Percentiles rank a stretch among this genome's conserved stretches.
These are phyloP conservation scores for Fraxinus baroniana DNA, from an alignment of 305 asterid genomes.

Conservation along the genomic window DNA sequence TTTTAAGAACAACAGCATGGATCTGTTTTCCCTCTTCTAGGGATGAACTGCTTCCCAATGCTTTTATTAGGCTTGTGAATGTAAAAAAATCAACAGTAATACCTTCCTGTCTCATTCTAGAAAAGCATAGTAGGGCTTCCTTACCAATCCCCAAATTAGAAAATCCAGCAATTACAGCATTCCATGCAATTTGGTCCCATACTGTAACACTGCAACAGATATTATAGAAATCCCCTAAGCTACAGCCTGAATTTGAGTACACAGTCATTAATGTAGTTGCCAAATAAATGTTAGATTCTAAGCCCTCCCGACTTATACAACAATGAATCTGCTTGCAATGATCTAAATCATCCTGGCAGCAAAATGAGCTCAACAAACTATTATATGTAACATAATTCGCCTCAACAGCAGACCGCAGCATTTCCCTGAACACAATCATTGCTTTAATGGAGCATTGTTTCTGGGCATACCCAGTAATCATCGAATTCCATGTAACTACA, in stretches of 20 bases:
- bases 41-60: constrained; percentile 44
- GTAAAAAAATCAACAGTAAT: constrained; percentile 42
- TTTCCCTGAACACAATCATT: constrained; percentile 46
- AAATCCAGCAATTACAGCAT: constrained; percentile 61
- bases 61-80: constrained; percentile 51
- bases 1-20: constrained; percentile 48
- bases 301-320: constrained; percentile 48
- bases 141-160: constrained; percentile 46
- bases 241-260: constrained; percentile 48
- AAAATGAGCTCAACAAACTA: constrained; percentile 49
- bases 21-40: constrained; percentile 52
- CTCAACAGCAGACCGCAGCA: constrained; percentile 37
- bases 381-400: constrained; percentile 44
- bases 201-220: constrained; percentile 31
- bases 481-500: constrained; percentile 50
- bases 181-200: constrained; percentile 66
- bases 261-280: constrained; percentile 41
- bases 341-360: constrained; percentile 36
- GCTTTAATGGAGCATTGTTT: constrained; percentile 32
- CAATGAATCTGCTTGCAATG: constrained; percentile 56
- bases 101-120: constrained; percentile 44
- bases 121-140: constrained; percentile 45
- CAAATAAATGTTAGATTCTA: constrained; percentile 40
- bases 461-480: constrained; percentile 51
- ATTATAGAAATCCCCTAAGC: constrained; percentile 34